These are phyloP conservation scores for Nidula niveotomentosa DNA, from an alignment of 1,284 basidiomycete genomes.

Conservation along the genomic window DNA sequence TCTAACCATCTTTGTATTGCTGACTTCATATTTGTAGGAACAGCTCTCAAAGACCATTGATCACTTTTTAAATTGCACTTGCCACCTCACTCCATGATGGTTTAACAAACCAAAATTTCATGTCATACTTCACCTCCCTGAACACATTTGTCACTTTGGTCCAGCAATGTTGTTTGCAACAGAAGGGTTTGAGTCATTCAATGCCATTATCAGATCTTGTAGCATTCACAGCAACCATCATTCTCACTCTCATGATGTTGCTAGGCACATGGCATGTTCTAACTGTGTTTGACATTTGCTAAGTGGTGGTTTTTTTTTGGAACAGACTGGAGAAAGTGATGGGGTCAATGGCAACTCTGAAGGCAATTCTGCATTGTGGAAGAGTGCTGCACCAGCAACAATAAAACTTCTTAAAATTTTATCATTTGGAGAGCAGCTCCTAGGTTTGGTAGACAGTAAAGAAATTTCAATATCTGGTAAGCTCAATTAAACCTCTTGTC, in stretches of 20 bases:
- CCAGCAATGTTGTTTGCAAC: constrained; percentile 39
- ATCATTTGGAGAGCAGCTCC: too few species aligned
- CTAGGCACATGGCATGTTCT: constrained; percentile 25
- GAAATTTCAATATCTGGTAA: too few species aligned
- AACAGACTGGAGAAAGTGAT: not conserved
- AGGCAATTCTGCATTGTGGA: not conserved
- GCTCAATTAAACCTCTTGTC: too few species aligned
- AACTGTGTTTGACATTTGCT: constrained; percentile 36
- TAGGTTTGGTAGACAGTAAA: too few species aligned
- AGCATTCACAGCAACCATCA: constrained; percentile 43
- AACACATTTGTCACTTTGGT: constrained; percentile 32
- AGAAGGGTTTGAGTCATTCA: constrained; percentile 46
- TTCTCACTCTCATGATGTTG: constrained; percentile 41
- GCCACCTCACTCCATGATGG: constrained; percentile 25
- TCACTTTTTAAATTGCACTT: constrained; percentile 23
- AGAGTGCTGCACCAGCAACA: not conserved
- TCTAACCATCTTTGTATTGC: not conserved
- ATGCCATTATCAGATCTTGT: constrained; percentile 36
- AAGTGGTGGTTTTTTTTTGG: constrained; percentile 24
- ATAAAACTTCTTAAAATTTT: too few species aligned
- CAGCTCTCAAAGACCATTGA: constrained; percentile 21
- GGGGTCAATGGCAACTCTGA: not conserved
- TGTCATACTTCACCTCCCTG: constrained; percentile 26
- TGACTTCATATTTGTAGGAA: constrained; percentile 9
- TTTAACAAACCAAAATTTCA: constrained; percentile 43